These are phyloP conservation scores for Cryptosporidium xiaoi DNA, from an alignment of 169 alveolate species.

Conservation along the genomic window DNA sequence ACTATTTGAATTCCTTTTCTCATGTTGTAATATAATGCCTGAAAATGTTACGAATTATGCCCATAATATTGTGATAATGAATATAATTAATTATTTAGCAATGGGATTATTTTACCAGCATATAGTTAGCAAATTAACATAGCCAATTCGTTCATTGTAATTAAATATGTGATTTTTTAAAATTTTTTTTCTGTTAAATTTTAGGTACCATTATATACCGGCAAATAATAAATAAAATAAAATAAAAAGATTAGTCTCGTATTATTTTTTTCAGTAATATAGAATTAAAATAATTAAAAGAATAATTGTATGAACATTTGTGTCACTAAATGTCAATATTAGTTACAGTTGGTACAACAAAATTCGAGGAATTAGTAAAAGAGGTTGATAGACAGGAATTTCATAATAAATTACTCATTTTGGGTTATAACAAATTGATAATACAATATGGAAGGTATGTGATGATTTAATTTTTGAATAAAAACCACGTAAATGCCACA, in stretches of 20 bases:
- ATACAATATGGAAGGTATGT: slow-evolving; percentile 74
- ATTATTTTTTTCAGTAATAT: too few relatives aligned
- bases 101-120: background rate
- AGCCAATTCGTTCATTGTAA: too few relatives aligned
- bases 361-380: slow-evolving; percentile 79
- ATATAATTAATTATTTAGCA: background rate
- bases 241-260: too few relatives aligned
- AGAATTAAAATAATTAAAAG: too few relatives aligned
- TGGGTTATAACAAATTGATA: slow-evolving; percentile 35
- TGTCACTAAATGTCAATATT: slow-evolving; percentile 74
- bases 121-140: too few relatives aligned
- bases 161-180: too few relatives aligned
- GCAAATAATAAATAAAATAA: too few relatives aligned
- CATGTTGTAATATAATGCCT: too few relatives aligned
- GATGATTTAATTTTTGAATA: slow-evolving; percentile 6
- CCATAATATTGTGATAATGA: background rate
- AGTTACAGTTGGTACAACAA: slow-evolving; percentile 84
- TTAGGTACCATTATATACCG: too few relatives aligned
- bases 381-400: slow-evolving; percentile 78
- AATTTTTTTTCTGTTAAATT: too few relatives aligned
- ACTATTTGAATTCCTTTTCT: background rate
- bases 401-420: slow-evolving; percentile 17
- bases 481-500: background rate
- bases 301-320: too few relatives aligned
- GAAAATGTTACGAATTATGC: too few relatives aligned